Evolutionary conservation across 2,329 filamentous ascomycete genomes (phyloP).

Genomic region (Meredithiella fracta): DNA sequence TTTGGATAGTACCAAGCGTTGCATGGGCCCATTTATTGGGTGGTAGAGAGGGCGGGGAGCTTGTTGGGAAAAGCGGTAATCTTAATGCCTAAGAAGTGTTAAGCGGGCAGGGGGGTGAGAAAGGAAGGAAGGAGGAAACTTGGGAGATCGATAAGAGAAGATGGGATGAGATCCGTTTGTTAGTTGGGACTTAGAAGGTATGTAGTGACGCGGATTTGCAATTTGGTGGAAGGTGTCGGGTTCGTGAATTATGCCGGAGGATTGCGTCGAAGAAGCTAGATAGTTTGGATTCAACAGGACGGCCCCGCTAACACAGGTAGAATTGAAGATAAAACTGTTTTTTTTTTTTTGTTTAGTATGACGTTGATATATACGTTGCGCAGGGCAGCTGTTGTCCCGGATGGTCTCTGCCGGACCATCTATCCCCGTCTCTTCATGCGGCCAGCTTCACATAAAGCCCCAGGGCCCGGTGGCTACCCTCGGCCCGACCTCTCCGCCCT

Average conservation of each 20-base stretch:
- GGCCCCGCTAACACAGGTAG: neutral
- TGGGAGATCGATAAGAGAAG: no score
- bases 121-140: no score
- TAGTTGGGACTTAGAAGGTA: no score
- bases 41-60: neutral
- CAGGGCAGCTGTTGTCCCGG: neutral
- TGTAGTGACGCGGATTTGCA: no score
- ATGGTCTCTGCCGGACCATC: neutral
- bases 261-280: no score
- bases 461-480: neutral
- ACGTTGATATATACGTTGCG: constrained; percentile 5
- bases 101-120: no score
- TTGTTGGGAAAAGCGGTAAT: no score
- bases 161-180: no score
- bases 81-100: no score
- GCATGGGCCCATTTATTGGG: neutral
- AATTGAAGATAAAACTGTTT: no score
- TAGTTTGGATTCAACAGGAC: neutral
- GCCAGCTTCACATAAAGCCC: constrained; percentile 7
- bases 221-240: no score
- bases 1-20: constrained; percentile 1
- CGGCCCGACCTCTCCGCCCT: neutral
- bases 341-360: constrained; percentile 1
- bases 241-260: no score
- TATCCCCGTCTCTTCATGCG: neutral